Evolutionary conservation across 192 early-diverging fungal genomes (phyloP), one percentile per base, ranked within the genome.

Genomic region (Chytriomyces hyalinus): DNA sequence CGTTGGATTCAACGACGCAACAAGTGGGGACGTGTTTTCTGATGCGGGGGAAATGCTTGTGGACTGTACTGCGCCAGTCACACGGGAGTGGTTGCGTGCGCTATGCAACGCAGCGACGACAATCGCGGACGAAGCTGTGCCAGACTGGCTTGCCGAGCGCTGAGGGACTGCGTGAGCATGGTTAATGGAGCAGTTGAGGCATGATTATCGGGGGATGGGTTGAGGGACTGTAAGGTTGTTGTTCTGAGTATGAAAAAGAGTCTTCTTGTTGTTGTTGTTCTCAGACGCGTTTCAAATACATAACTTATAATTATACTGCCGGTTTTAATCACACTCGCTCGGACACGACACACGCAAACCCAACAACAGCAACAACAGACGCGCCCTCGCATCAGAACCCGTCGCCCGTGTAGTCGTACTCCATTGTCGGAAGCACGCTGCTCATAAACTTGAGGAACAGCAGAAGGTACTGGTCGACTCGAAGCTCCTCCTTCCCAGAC

Each of bases 391-490:
- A 4, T 65, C 26, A 68, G 43, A 75, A 75, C 11, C 73, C 73
- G 63, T 75, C 73, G 4, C 73, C 73, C 22, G 94, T 98, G 78
- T 94, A 96, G 87, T 99, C 97, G 83, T 98, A 99, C 84, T 99
- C 96, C 65, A 99, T 96, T 6, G 96, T 98, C 8, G 97, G 97
- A 65, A 98, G 86, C 45, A 99, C 95, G 50, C 92, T 92, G 68
- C 92, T 92, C 92, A 99, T 97, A 77, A 99, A 99, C 85, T 99
- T 97, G 73, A 98, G 85, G 84, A 98, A 98, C 74, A 98, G 91
- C 78, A 97, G 88, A 74, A 99, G 83, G 78, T 98, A 94, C 88
- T 96, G 94, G 80, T 99, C 96, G 20, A 99, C 96, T 8, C 96
- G 86, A 46, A 97, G 78, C 78, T 89, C 92, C n/a, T 89, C 87